phyloP scores from a whole-genome alignment of 805 yeast genomes.

The Pichia occidentalis region DNA sequence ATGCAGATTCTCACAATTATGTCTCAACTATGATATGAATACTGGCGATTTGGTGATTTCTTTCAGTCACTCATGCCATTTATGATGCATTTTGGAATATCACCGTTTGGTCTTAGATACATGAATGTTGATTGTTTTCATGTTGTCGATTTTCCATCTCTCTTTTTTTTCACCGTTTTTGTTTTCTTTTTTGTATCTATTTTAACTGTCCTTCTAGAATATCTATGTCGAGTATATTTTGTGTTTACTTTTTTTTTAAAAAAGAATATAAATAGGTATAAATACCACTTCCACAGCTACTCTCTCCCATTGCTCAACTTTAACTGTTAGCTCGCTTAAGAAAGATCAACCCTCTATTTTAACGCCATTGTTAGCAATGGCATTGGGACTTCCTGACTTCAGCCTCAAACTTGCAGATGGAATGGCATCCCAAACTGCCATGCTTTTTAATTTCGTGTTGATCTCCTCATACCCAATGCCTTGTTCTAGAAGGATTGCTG shows the following conservation, averaged over 20 bases:
- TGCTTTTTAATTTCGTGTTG: slow-evolving; percentile 34
- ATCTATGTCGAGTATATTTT: background rate
- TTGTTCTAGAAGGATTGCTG: slow-evolving; percentile 46
- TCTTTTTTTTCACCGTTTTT: background rate
- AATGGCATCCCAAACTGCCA: slow-evolving; percentile 44
- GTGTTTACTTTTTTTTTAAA: too few species aligned
- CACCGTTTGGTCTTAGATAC: background rate
- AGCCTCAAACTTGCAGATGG: slow-evolving; percentile 38
- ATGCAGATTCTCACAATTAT: slow-evolving; percentile 25
- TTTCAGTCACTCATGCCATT: slow-evolving; percentile 28
- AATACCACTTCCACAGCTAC: too few species aligned
- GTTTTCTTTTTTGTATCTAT: background rate
- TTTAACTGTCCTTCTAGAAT: too few species aligned
- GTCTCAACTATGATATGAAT: slow-evolving; percentile 22
- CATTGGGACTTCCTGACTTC: slow-evolving; percentile 55
- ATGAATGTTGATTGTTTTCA: background rate
- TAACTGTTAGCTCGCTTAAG: too few species aligned
- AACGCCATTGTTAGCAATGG: slow-evolving; percentile 34
- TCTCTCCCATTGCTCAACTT: too few species aligned
- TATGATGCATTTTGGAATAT: slow-evolving; percentile 1
- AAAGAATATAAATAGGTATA: too few species aligned
- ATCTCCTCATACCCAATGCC: slow-evolving; percentile 43
- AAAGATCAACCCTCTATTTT: too few species aligned
- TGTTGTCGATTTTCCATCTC: background rate
- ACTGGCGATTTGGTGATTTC: slow-evolving; percentile 25